Percentiles rank a stretch among this genome's conserved stretches.
Evolutionary conservation across 768 basidiomycete genomes (phyloP).

Genomic region (Saitozyma podzolica): DNA sequence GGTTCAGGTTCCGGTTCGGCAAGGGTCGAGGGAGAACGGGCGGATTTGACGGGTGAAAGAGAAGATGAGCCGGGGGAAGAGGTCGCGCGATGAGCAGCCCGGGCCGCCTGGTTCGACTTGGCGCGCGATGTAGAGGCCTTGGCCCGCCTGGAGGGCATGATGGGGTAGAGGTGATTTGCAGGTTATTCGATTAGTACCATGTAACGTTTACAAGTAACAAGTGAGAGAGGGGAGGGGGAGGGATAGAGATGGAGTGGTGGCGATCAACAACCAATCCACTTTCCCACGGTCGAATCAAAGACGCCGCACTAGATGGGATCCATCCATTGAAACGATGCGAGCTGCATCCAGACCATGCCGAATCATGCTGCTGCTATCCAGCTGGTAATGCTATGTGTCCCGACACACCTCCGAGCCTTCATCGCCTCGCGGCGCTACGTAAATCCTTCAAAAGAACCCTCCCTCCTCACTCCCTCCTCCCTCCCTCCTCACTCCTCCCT

Average conservation of each 20-base stretch:
- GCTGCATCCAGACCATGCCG: too few species aligned
- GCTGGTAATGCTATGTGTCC: too few species aligned
- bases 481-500: too few species aligned
- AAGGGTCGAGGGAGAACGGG: neutral
- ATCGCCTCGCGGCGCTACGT: neutral
- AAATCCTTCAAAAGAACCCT: neutral
- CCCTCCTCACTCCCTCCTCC: too few species aligned
- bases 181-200: neutral
- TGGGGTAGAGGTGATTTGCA: neutral
- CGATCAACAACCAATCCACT: constrained; percentile 8
- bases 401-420: neutral
- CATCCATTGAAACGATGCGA: neutral
- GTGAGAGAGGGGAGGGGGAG: too few species aligned
- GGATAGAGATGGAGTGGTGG: neutral
- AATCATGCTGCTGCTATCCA: too few species aligned
- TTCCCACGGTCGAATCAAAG: constrained; percentile 12
- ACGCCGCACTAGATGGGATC: too few species aligned
- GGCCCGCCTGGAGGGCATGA: too few species aligned
- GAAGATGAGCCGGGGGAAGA: constrained; percentile 21
- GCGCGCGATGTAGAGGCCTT: too few species aligned
- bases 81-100: neutral
- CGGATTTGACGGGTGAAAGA: constrained; percentile 29
- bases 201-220: too few species aligned
- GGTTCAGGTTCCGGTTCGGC: neutral
- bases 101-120: too few species aligned